Evolutionary conservation across 2,329 filamentous ascomycete species (phyloP).

Genomic region (Paraphaeosphaeria minitans): DNA sequence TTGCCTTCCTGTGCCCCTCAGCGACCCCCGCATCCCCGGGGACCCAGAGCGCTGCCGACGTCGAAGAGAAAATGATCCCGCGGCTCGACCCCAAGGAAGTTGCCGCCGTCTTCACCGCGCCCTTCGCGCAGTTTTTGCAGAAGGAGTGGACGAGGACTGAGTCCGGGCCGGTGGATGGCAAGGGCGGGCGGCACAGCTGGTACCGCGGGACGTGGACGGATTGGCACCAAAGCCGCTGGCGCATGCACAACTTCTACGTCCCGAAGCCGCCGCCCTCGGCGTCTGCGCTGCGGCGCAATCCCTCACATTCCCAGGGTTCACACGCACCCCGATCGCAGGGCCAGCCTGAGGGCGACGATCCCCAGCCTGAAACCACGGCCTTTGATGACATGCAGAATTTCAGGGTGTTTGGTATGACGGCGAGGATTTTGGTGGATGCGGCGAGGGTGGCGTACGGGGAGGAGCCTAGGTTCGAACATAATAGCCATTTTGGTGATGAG

Average conservation of each 20-base stretch:
- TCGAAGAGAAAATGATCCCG: constrained; percentile 74
- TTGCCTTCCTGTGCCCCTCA: constrained; percentile 62
- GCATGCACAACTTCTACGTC: constrained; percentile 91
- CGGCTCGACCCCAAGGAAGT: constrained; percentile 87
- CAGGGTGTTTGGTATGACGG: constrained; percentile 95
- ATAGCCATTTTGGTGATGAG: constrained; percentile 68
- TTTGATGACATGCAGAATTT: constrained; percentile 63
- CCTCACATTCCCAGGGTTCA: constrained; percentile 9
- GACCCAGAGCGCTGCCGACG: constrained; percentile 12
- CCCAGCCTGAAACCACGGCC: constrained; percentile 44
- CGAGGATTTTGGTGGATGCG: constrained; percentile 84
- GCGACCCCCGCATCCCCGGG: constrained; percentile 32
- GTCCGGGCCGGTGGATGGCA: constrained; percentile 47
- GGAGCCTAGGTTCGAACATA: constrained; percentile 82
- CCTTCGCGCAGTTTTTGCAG: constrained; percentile 81
- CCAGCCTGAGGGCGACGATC: constrained; percentile 28
- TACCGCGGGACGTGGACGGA: constrained; percentile 83
- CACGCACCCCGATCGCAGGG: constrained; percentile 2
- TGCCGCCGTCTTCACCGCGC: constrained; percentile 89
- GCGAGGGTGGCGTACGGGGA: constrained; percentile 82
- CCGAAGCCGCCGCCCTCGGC: constrained; percentile 52
- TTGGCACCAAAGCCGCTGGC: constrained; percentile 80
- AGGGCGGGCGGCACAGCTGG: constrained; percentile 66
- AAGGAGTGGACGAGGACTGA: constrained; percentile 54
- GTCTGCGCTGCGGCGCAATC: neutral